Base-by-base conservation (phyloP, 1,139 yeast genomes). In the Debaryomycetaceae sp. region DNA sequence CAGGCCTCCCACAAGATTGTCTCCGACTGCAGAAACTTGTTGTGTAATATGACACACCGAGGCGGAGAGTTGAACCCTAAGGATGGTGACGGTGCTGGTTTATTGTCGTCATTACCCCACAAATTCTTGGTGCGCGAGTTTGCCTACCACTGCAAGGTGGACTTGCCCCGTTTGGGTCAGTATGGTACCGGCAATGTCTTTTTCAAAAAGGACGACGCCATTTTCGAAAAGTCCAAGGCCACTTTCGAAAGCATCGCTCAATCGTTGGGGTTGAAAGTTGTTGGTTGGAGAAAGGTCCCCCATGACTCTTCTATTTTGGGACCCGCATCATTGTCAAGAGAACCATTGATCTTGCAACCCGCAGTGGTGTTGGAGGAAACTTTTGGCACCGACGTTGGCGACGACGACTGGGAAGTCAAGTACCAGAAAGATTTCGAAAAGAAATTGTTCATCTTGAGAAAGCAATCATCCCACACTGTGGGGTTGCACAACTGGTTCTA, bases 31-130 rank as follows among this genome's bases (percentile, higher is more conserved):
- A 70, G 78, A 46, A 78, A 75, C 51, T 69, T 91, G 52, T 77
- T 91, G 38, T 89, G 97, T 67, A 91, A 91, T 61, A 91, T 91
- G 97, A 84, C 96, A 41, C 98, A 91, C 59, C 78, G 98, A 65
- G 98, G 98, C 53, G 98, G 98, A 29, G 96, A 89, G 41, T 78
- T 94, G 28, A 95, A 88, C 53, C 95, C 97, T 18, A 78, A 89
- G 49, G 96, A 91, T 54, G 98, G 98, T 61, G 98, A 91, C 56
- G 98, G 98, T 61, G 98, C 98, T 25, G 98, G 98, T 57, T 88
- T 91, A 40, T 77, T 91, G 74, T 77, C 93, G 32, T 83, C 95
- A 26, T 78, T 91, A 42, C 96, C 97, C 25, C 96, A 89, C 62
- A 79, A 73, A 44, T 85, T 91, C 56, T 78, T 91, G 65, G 60